These are phyloP conservation scores for Ambrosia artemisiifolia DNA, from an alignment of 129 eudicot species.

Conservation along the genomic window DNA sequence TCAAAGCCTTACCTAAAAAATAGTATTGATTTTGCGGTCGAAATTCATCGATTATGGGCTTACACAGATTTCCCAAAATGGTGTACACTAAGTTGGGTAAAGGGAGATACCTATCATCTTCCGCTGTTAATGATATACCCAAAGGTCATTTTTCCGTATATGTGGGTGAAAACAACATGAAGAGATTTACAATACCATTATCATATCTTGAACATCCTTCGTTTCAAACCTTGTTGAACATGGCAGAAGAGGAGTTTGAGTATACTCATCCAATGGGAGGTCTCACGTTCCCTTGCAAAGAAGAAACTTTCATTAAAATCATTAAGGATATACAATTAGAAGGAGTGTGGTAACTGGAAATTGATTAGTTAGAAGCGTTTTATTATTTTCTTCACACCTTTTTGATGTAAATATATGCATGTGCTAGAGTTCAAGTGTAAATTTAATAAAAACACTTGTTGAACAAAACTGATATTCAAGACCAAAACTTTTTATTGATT, in stretches of 20 bases:
- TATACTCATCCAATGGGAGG: constrained; percentile 20
- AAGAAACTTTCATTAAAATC: constrained; percentile 12
- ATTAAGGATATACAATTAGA: neutral
- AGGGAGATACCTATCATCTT: neutral
- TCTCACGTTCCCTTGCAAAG: no score
- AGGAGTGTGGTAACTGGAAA: neutral
- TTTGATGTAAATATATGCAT: no score
- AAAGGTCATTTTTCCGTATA: constrained; percentile 19
- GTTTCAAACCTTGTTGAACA: neutral
- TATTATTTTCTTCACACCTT: no score
- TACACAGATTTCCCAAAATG: constrained; percentile 3
- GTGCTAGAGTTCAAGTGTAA: no score
- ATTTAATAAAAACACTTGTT: no score
- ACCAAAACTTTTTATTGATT: no score
- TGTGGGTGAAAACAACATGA: constrained; percentile 25
- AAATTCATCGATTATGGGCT: neutral
- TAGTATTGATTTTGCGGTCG: neutral
- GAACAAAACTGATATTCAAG: no score
- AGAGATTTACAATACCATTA: constrained; percentile 19
- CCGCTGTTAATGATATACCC: neutral
- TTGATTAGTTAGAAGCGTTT: no score
- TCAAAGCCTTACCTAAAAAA: neutral
- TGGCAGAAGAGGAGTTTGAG: constrained; percentile 17
- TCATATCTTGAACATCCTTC: constrained; percentile 17
- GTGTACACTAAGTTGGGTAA: neutral